Evolutionary conservation across 495 filamentous ascomycete genomes (phyloP), one percentile per base, ranked within the genome.

Genomic region (Annulohypoxylon bovei): DNA sequence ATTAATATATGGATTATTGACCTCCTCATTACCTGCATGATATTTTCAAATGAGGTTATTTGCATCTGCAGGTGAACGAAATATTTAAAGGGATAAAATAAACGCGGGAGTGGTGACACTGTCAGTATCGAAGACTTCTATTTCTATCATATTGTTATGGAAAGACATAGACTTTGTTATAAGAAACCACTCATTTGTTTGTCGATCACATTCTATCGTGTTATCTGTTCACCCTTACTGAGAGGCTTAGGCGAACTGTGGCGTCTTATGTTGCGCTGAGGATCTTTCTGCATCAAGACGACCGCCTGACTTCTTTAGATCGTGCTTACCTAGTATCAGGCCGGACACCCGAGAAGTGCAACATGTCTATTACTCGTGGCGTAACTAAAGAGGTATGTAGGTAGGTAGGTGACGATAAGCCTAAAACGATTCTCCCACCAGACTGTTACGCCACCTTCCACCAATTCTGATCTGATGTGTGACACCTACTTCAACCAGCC

Each of bases 401-500:
- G 1, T 35, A 25, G 44, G 23, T 27, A 50, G 22, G 40, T 2
- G n/a, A 27, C 12, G 11, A 14, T 27, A 11, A n/a, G 39, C 23
- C 6, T 2, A 28, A n/a, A 7, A 7, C 8, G 23, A 27, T 6
- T 28, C 2, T 25, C 1, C 11, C 18, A 33, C 8, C 27, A 54
- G 28, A 2, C 3, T 8, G n/a, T 22, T 42, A 42, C 40, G 22
- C 32, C 23, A 42, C 52, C 30, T 8, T 47, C 46, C 53, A 46
- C 12, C 4, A 46, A 25, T 6, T 30, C 14, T 55, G 11, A n/a
- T 44, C 42, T 9, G 6, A 22, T 25, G 18, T 22, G 57, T 71
- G 33, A 37, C 57, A 71, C 62, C 56, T 66, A 39, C 57, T 57
- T 35, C 9, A 62, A 62, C 6, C 5, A 67, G 47, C 12, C 33